phyloP scores from a whole-genome alignment of 768 basidiomycete species.

The Xerocomellus dryophilus region DNA sequence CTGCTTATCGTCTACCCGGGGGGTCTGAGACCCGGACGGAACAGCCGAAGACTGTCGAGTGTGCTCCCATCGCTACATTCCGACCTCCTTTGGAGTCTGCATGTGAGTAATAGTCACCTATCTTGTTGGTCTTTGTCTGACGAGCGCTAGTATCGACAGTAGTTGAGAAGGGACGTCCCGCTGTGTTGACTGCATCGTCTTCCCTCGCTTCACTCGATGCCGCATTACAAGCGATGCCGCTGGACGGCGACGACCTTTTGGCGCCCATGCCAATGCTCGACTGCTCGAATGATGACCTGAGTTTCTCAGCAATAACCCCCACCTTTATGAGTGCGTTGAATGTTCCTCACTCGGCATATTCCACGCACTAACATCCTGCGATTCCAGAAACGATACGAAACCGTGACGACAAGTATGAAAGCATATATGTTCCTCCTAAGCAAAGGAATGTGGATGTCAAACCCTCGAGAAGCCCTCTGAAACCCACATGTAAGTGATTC shows the following conservation, averaged over 20 bases:
- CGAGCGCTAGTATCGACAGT: not conserved
- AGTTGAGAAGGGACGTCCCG: not conserved
- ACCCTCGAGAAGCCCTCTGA: not conserved
- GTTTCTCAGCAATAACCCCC: conserved; percentile 1
- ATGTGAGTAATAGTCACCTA: conserved; percentile 2
- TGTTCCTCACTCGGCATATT: not conserved
- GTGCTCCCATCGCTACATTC: not conserved
- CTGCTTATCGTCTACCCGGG: conserved; percentile 5
- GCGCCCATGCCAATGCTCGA: not conserved
- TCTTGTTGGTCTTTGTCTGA: conserved; percentile 7
- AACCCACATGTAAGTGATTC: conserved; percentile 10
- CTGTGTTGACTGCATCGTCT: conserved; percentile 5
- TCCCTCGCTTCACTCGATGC: conserved; percentile 17
- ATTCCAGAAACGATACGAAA: not conserved
- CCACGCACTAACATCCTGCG: not conserved
- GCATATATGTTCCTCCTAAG: not conserved
- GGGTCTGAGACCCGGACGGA: conserved; percentile 17
- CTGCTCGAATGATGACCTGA: conserved; percentile 1
- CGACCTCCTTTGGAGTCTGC: not conserved
- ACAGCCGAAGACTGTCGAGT: not conserved
- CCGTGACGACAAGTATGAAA: not conserved
- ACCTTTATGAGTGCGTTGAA: not conserved
- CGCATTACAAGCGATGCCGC: conserved; percentile 5
- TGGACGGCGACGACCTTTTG: conserved; percentile 4
- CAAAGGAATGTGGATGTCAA: not conserved